Conservation (phyloP, 148 eudicot genomes). For the Selenicereus undatus region DNA sequence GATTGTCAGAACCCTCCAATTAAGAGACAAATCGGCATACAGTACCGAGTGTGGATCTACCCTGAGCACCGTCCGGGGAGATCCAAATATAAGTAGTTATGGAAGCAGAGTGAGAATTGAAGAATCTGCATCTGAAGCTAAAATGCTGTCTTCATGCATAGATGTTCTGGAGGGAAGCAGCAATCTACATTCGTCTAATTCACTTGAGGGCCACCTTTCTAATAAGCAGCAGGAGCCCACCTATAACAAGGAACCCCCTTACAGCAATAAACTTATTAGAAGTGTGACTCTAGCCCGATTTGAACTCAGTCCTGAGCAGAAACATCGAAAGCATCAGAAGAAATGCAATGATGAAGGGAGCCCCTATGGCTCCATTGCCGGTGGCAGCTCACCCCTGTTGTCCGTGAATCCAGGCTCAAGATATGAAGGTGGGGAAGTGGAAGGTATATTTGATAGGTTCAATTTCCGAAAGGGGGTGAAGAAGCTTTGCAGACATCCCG, state of each 20-base stretch:
- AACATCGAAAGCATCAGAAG: conserved; percentile 33
- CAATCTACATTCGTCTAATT: conserved; percentile 18
- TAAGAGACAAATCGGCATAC: conserved; percentile 33
- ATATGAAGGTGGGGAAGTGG: conserved; percentile 38
- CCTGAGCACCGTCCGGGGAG: too few relatives aligned
- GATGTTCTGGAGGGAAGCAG: conserved; percentile 10
- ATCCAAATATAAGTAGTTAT: too few relatives aligned
- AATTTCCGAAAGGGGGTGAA: conserved; percentile 56
- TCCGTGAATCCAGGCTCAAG: conserved; percentile 17
- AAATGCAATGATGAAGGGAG: conserved; percentile 23
- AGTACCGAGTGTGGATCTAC: too few relatives aligned
- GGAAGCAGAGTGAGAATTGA: neutral
- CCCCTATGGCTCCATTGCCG: conserved; percentile 19
- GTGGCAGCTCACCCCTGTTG: conserved; percentile 22
- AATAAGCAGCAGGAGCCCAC: conserved; percentile 16
- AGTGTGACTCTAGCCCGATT: conserved; percentile 37
- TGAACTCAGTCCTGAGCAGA: conserved; percentile 37
- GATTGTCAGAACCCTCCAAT: conserved; percentile 45
- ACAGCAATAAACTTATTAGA: conserved; percentile 23
- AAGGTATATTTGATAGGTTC: conserved; percentile 50
- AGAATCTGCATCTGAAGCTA: conserved; percentile 27
- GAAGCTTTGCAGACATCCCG: conserved; percentile 67
- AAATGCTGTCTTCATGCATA: conserved; percentile 11
- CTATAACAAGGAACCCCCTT: conserved; percentile 7
- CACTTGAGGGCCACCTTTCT: conserved; percentile 16